Base-by-base conservation (phyloP, 2,329 filamentous ascomycete genomes). In the Raffaelea arxii region DNA sequence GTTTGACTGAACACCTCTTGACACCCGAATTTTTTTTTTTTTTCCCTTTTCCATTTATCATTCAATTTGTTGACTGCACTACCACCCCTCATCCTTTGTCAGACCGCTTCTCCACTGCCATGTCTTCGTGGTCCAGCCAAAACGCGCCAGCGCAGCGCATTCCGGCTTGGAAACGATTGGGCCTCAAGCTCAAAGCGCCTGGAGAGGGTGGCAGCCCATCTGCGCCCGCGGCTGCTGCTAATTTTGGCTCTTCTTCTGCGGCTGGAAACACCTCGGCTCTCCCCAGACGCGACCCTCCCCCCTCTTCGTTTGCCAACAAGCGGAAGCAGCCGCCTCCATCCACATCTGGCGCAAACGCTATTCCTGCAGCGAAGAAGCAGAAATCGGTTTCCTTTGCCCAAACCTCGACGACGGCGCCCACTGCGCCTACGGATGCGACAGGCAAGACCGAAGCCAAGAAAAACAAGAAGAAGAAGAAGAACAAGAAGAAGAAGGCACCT, bases 81-180 rank as follows among this genome's bases (percentile, higher is more conserved):
- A 30, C 22, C 24, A 24, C 19, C 18, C 11, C 9, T 37, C 24
- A 25, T 42, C 37, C 36, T 25, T 30, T n/a, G 24, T 40, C 19
- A 32, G 49, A 40, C 25, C 41, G 42, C 21, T 27, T 39, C 36
- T 43, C 60, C 52, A 56, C 54, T 55, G 63, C 56, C 60, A 71
- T 72, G 66, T 67, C 63, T 55, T 67, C 66, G 55, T 55, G 58
- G 50, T 60, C 66, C 58, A 61, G 59, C 55, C 62, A 62, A 55
- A 61, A 59, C 57, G 63, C 67, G 64, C 64, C 66, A 63, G 58
- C 64, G 51, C 67, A 68, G 60, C 67, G 66, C 55, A 65, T 74
- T 51, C 75, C 76, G 48, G 75, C 75, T 53, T 79, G 76, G 75
- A 79, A 79, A 59, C 71, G 73, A 68, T 71, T 78, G 69, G 76